Base-by-base conservation (phyloP, 2,329 filamentous ascomycete species). In the Sporothrix sp. region DNA sequence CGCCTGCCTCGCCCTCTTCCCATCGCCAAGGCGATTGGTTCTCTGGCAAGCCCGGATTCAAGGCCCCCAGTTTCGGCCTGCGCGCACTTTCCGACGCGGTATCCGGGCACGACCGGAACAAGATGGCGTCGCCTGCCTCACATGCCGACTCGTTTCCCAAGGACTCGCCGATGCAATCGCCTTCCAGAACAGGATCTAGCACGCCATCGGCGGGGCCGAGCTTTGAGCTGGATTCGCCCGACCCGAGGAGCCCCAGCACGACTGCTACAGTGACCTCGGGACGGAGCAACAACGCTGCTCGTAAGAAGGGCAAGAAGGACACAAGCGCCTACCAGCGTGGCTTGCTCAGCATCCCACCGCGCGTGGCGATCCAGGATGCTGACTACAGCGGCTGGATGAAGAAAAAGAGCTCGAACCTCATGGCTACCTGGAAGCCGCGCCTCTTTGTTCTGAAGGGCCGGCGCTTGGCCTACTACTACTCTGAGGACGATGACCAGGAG, bases 341-440 rank as follows among this genome's bases (percentile, higher is more conserved):
- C 0, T 70, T 97, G 36, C 78, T 86, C 59, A 89, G 90, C 66
- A 85, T 91, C 54, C 71, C 79, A 0, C 93, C 93, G 0, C 74
- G 81, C 50, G 87, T 95, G 63, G 89, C 91, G 54, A 93, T 95
- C 67, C 71, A 81, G 55, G 82, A 81, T 54, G 91, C 88, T 50
- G 91, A 98, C 62, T 97, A 95, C 65, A 91, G 84, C 61, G 93
- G 93, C 1, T 98, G 93, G 93, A 98, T 98, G 93, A 97, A 93
- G 74, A 98, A 98, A 76, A 90, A 94, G 68, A 95, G 88, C 53
- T 91, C 88, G 1, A 93, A 91, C 61, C 73, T 97, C 30, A 95
- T 98, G 84, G 89, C 89, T 2, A 95, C 90, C 2, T 98, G 93
- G 93, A 98, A 97, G 63, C 86, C 90, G 11, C 83, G 93, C 11